These are phyloP conservation scores for Neurospora intermedia DNA, from an alignment of 495 filamentous ascomycete genomes.

Conservation along the genomic window DNA sequence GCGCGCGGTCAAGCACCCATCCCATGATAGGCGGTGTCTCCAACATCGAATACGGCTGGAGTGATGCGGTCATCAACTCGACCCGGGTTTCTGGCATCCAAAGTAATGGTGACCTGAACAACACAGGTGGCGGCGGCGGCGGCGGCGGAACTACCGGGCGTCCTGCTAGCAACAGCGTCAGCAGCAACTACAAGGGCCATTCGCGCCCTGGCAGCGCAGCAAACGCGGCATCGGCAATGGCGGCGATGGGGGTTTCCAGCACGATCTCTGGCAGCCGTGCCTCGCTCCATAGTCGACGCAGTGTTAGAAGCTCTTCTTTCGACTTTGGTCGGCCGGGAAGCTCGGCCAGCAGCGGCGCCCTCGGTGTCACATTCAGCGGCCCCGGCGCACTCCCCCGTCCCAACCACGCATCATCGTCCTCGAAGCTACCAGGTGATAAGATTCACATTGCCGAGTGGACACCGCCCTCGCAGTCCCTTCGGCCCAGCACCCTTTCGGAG, in stretches of 20 bases:
- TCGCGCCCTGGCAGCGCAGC: constrained; percentile 35
- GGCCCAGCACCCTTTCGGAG: constrained; percentile 66
- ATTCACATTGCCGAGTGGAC: constrained; percentile 82
- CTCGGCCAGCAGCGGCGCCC: constrained; percentile 56
- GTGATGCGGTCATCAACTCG: constrained; percentile 74
- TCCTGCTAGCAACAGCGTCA: constrained; percentile 10
- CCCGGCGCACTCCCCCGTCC: constrained; percentile 17
- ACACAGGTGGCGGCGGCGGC: constrained; percentile 36
- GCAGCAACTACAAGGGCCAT: constrained; percentile 20
- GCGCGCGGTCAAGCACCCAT: constrained; percentile 83
- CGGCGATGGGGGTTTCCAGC: constrained; percentile 4
- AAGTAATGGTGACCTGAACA: constrained; percentile 22
- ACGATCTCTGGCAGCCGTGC: constrained; percentile 9
- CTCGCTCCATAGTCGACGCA: constrained; percentile 34
- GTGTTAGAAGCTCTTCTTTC: constrained; percentile 30
- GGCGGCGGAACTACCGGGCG: constrained; percentile 18
- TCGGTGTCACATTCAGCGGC: constrained; percentile 31
- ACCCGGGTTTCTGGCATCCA: constrained; percentile 19
- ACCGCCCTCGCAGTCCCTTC: constrained; percentile 86
- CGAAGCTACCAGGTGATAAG: constrained; percentile 71
- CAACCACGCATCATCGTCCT: background rate
- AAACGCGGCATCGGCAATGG: constrained; percentile 8
- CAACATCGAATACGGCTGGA: constrained; percentile 98
- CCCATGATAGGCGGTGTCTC: constrained; percentile 85
- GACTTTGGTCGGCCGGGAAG: constrained; percentile 34